phyloP scores from a whole-genome alignment of 306 rosid species.

The Vigna nakashimae region DNA sequence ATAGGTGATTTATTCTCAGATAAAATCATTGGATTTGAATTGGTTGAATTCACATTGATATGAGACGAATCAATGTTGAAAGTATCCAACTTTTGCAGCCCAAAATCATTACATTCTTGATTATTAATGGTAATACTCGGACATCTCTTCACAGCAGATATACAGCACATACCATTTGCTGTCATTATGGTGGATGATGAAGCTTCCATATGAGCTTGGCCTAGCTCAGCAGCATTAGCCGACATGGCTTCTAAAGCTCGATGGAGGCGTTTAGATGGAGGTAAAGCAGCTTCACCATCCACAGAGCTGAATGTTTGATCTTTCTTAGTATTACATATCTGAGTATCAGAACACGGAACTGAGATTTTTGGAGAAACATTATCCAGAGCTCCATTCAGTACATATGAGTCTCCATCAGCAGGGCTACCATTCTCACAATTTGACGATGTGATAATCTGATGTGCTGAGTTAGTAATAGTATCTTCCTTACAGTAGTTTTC shows the following conservation, averaged over 20 bases:
- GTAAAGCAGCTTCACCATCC: conserved; percentile 90
- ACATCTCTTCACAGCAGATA: conserved; percentile 45
- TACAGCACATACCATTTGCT: conserved; percentile 44
- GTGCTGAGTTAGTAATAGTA: conserved; percentile 45
- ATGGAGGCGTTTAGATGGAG: conserved; percentile 95
- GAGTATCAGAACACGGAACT: conserved; percentile 52
- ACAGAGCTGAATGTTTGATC: conserved; percentile 70
- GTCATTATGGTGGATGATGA: conserved; percentile 47
- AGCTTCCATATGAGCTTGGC: conserved; percentile 52
- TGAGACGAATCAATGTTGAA: conserved; percentile 46
- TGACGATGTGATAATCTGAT: conserved; percentile 50
- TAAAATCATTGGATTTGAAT: conserved; percentile 44
- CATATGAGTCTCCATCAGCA: conserved; percentile 51
- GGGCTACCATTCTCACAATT: conserved; percentile 54
- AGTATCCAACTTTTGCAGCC: conserved; percentile 41
- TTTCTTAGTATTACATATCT: conserved; percentile 59
- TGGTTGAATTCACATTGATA: conserved; percentile 44
- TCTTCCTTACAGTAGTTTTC: conserved; percentile 61
- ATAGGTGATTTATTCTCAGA: conserved; percentile 47
- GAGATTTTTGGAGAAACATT: conserved; percentile 53
- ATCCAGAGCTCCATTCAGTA: conserved; percentile 54
- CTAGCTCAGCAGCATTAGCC: conserved; percentile 89
- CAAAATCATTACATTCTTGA: conserved; percentile 48
- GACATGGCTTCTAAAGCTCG: conserved; percentile 99
- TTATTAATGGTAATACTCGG: conserved; percentile 44